phyloP scores from a whole-genome alignment of 2,329 filamentous ascomycete genomes.

The Hypoxylon rubiginosum region DNA sequence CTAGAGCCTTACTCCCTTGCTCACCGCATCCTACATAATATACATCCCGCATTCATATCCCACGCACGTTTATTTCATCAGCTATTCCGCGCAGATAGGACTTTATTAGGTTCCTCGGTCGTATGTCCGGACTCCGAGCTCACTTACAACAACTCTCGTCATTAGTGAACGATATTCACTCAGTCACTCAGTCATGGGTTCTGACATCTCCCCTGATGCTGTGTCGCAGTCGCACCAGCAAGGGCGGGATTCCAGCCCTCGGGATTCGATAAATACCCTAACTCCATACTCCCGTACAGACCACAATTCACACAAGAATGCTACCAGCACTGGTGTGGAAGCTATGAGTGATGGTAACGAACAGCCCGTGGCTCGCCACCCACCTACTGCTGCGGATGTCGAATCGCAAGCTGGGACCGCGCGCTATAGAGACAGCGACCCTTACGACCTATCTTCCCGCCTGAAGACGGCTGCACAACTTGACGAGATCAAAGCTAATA shows the following conservation, averaged over 20 bases:
- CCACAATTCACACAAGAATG: conserved; percentile 46
- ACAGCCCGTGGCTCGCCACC: conserved; percentile 60
- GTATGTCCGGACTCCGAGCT: conserved; percentile 35
- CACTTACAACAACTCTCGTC: conserved; percentile 3
- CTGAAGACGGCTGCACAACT: conserved; percentile 86
- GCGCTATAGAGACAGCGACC: conserved; percentile 75
- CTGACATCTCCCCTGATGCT: conserved; percentile 58
- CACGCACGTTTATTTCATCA: conserved; percentile 30
- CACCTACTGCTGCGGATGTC: conserved; percentile 57
- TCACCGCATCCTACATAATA: conserved; percentile 15
- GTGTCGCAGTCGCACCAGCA: conserved; percentile 60
- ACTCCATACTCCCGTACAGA: conserved; percentile 36
- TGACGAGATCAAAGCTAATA: conserved; percentile 82
- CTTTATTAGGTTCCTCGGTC: conserved; percentile 24
- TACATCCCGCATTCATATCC: conserved; percentile 8
- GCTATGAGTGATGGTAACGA: conserved; percentile 52
- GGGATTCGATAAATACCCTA: conserved; percentile 44
- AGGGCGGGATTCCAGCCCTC: conserved; percentile 42
- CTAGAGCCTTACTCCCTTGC: neutral
- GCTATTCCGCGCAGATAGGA: conserved; percentile 28
- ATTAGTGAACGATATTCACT: conserved; percentile 21
- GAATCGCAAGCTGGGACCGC: conserved; percentile 55
- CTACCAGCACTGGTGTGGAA: conserved; percentile 63
- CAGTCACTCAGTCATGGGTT: conserved; percentile 54
- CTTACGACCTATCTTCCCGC: conserved; percentile 81